A percentile compares a stretch with the other conserved stretches of the same genome.
These are phyloP conservation scores for Asterionellopsis glacialis DNA, from an alignment of 108 stramenopile species.

Conservation along the genomic window DNA sequence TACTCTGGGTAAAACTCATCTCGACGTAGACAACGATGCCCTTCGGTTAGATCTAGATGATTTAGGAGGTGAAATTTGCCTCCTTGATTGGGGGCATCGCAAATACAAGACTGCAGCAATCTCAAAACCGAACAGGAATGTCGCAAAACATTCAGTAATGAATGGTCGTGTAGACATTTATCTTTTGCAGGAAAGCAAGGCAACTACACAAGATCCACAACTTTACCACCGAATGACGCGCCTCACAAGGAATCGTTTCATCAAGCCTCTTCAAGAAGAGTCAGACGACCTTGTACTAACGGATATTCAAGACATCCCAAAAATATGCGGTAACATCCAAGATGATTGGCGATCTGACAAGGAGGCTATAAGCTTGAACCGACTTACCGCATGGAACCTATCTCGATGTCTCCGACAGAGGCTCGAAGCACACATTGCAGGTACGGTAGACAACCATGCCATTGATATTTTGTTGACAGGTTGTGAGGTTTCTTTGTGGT, in stretches of 20 bases:
- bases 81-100: conserved; percentile 49
- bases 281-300: conserved; percentile 33
- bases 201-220: conserved; percentile 18
- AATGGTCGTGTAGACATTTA: conserved; percentile 32
- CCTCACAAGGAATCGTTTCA: conserved; percentile 40
- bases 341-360: conserved; percentile 44
- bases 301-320: conserved; percentile 60
- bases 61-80: conserved; percentile 58
- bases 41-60: conserved; percentile 66
- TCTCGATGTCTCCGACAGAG: conserved; percentile 32
- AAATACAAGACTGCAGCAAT: conserved; percentile 21
- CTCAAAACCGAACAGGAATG: conserved; percentile 39
- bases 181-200: conserved; percentile 37
- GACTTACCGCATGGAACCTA: conserved; percentile 53
- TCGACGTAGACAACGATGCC: conserved; percentile 44
- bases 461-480: conserved; percentile 76
- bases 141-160: conserved; percentile 38
- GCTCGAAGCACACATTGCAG: conserved; percentile 33
- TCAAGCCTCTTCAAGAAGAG: conserved; percentile 38
- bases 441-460: conserved; percentile 16
- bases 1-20: conserved; percentile 6
- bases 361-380: conserved; percentile 39
- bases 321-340: conserved; percentile 46
- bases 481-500: conserved; percentile 77
- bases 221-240: conserved; percentile 46